These are phyloP conservation scores for Podaxis sp. DNA, from an alignment of 768 basidiomycete species.

Conservation along the genomic window DNA sequence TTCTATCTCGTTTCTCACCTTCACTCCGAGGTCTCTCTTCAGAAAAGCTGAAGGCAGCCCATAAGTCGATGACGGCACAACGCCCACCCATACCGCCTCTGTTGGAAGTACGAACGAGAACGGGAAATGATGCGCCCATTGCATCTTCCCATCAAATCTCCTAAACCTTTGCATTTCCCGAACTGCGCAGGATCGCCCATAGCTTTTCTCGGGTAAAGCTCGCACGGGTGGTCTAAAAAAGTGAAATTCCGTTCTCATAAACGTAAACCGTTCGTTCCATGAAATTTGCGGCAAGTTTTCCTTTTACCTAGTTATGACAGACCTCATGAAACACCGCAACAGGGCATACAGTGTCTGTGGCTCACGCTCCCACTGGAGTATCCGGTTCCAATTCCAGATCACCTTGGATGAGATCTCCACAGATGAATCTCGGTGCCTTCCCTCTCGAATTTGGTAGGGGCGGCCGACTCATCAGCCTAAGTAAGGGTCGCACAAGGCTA, in stretches of 20 bases:
- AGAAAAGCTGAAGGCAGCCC: conserved; percentile 33
- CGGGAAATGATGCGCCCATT: conserved; percentile 35
- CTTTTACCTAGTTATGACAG: no score
- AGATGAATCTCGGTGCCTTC: conserved; percentile 19
- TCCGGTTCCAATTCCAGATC: conserved; percentile 19
- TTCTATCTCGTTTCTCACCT: conserved; percentile 34
- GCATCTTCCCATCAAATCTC: conserved; percentile 31
- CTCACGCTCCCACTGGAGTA: conserved; percentile 5
- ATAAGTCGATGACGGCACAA: conserved; percentile 6
- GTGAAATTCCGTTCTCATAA: not conserved
- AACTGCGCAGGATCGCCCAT: conserved; percentile 24
- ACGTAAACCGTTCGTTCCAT: not conserved
- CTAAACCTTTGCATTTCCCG: conserved; percentile 9
- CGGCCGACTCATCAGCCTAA: conserved; percentile 17
- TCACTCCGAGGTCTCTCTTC: conserved; percentile 25
- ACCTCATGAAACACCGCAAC: no score
- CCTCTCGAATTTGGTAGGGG: conserved; percentile 4
- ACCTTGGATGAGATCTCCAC: conserved; percentile 20
- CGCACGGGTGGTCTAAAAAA: conserved; percentile 13
- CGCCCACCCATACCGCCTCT: conserved; percentile 20
- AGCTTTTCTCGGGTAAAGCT: conserved; percentile 29
- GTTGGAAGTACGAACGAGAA: conserved; percentile 38
- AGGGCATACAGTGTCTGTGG: no score
- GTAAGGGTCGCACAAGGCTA: conserved; percentile 13
- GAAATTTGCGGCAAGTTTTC: not conserved